phyloP scores from a whole-genome alignment of 108 stramenopile species.

The Skeletonema grethae region DNA sequence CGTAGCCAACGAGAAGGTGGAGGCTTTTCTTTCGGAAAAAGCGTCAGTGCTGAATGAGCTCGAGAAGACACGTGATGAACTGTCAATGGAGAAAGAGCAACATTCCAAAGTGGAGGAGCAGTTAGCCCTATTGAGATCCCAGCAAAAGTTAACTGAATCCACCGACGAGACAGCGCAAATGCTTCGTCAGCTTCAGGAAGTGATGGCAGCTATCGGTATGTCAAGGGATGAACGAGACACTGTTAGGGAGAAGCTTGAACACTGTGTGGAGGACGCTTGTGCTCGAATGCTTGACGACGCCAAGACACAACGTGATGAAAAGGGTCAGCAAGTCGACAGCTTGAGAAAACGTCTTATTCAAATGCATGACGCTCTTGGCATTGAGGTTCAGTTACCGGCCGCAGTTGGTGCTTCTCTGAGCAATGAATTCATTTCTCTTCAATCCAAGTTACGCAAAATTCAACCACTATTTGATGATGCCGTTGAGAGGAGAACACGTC shows the following conservation, averaged over 20 bases:
- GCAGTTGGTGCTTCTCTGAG: slow-evolving; percentile 18
- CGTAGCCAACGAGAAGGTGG: slow-evolving; percentile 20
- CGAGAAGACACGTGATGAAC: slow-evolving; percentile 25
- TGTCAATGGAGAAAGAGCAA: slow-evolving; percentile 23
- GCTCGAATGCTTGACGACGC: slow-evolving; percentile 56
- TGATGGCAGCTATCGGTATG: slow-evolving; percentile 66
- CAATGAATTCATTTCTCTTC: slow-evolving; percentile 34
- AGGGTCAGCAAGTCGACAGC: slow-evolving; percentile 31
- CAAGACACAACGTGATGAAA: slow-evolving; percentile 33
- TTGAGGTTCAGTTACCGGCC: slow-evolving; percentile 8
- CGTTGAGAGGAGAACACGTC: slow-evolving; percentile 35
- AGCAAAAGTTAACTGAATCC: slow-evolving; percentile 44
- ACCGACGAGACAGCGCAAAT: slow-evolving; percentile 42
- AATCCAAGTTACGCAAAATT: slow-evolving; percentile 29
- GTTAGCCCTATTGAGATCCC: slow-evolving; percentile 50
- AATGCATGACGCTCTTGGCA: slow-evolving; percentile 51
- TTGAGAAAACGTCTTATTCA: slow-evolving; percentile 25
- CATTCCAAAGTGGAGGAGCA: slow-evolving; percentile 49
- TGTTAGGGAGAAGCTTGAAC: slow-evolving; percentile 48
- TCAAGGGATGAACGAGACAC: slow-evolving; percentile 47
- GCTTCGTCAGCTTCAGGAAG: slow-evolving; percentile 54
- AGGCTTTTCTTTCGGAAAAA: slow-evolving; percentile 23
- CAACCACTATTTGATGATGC: slow-evolving; percentile 44
- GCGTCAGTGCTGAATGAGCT: slow-evolving; percentile 16
- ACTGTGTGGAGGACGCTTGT: slow-evolving; percentile 71